Evolutionary conservation across 2,329 filamentous ascomycete species (phyloP).

Genomic region (Venturiaceae sp.): DNA sequence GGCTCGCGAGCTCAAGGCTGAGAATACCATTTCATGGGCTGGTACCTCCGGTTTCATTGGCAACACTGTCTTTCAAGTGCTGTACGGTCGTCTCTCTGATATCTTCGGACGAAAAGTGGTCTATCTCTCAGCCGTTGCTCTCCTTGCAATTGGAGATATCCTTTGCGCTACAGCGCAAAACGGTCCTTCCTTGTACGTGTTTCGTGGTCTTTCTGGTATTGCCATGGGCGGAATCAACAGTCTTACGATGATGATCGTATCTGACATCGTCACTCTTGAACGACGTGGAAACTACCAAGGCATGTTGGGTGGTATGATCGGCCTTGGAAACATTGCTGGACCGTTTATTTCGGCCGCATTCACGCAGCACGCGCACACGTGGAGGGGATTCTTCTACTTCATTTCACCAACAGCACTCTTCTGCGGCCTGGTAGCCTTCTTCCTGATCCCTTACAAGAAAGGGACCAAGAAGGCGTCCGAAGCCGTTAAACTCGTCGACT

Average conservation of each 20-base stretch:
- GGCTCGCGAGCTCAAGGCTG: constrained; percentile 18
- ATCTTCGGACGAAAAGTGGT: constrained; percentile 52
- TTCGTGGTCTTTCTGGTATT: constrained; percentile 51
- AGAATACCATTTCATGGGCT: constrained; percentile 46
- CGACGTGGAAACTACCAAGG: constrained; percentile 45
- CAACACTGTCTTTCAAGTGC: constrained; percentile 53
- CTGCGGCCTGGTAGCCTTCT: constrained; percentile 33
- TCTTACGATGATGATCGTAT: constrained; percentile 48
- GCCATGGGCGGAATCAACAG: constrained; percentile 49
- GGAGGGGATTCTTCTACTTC: constrained; percentile 40
- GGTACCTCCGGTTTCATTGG: constrained; percentile 44
- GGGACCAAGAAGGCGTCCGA: constrained; percentile 35
- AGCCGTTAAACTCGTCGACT: constrained; percentile 48
- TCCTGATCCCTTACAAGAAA: constrained; percentile 41
- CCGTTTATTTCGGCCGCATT: constrained; percentile 32
- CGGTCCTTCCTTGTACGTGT: constrained; percentile 50
- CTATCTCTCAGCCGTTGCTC: constrained; percentile 41
- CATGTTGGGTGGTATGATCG: constrained; percentile 28
- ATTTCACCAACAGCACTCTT: constrained; percentile 31
- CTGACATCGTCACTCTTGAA: constrained; percentile 49
- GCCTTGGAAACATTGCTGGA: constrained; percentile 35
- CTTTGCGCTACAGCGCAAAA: constrained; percentile 48
- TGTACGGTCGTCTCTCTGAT: constrained; percentile 54
- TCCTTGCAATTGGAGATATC: constrained; percentile 48
- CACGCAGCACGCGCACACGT: constrained; percentile 27